Conservation (phyloP, 805 yeast genomes). For the Barnettozyma californica region DNA sequence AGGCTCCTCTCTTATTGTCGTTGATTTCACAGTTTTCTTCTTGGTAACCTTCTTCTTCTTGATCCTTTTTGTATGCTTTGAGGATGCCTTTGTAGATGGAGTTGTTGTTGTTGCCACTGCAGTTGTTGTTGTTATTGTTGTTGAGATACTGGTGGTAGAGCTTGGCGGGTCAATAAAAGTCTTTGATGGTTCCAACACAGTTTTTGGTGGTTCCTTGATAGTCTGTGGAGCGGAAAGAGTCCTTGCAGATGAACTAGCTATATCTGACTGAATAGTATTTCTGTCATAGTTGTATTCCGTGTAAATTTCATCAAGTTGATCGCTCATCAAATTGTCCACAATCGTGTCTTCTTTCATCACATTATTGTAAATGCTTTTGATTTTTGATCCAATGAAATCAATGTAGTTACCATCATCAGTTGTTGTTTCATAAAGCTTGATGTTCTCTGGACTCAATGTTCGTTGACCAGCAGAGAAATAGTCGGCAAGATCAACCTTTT, state of each 20-base stretch:
- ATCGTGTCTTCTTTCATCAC: neutral
- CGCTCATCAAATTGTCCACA: neutral
- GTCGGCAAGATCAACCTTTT: constrained; percentile 17
- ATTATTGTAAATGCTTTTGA: constrained; percentile 4
- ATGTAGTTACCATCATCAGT: constrained; percentile 1
- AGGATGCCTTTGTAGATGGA: neutral
- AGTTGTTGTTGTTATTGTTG: too few relatives aligned
- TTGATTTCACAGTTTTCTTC: neutral
- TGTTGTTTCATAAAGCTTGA: neutral
- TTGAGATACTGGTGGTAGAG: neutral
- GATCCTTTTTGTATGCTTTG: neutral
- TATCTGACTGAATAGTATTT: neutral
- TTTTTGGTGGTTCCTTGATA: neutral
- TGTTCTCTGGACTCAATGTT: constrained; percentile 9
- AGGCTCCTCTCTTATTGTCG: neutral
- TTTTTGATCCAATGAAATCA: constrained; percentile 4
- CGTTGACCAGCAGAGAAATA: constrained; percentile 21
- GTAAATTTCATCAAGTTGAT: neutral
- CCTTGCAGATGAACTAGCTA: neutral
- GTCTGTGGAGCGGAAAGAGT: neutral
- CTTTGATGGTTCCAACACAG: neutral
- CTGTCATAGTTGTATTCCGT: neutral
- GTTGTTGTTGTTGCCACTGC: neutral
- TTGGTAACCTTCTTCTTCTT: constrained; percentile 7
- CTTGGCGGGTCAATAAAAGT: too few relatives aligned